Evolutionary conservation across 2,329 filamentous ascomycete genomes (phyloP).

Genomic region (Fusarium tricinctum): DNA sequence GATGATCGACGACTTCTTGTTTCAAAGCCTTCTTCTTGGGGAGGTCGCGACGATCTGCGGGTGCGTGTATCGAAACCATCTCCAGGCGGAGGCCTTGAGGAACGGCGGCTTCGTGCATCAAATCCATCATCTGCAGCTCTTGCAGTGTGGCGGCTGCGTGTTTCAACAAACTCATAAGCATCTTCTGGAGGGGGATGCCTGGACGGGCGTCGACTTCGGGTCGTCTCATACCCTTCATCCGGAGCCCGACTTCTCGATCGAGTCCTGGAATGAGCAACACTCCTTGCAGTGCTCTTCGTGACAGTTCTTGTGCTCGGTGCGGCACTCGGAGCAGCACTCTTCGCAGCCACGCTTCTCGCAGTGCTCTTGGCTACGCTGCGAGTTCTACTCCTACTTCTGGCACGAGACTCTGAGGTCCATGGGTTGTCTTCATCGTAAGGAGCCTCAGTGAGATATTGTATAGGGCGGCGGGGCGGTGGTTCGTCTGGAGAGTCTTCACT

Average conservation of each 20-base stretch:
- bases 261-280: constrained; percentile 40
- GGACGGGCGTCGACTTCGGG: constrained; percentile 57
- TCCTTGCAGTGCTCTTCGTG: constrained; percentile 44
- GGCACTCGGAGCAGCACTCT: constrained; percentile 34
- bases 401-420: constrained; percentile 27
- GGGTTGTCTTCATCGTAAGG: constrained; percentile 41
- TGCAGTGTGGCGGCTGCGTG: constrained; percentile 41
- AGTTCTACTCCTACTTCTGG: constrained; percentile 40
- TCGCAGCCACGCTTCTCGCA: constrained; percentile 34
- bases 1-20: constrained; percentile 57
- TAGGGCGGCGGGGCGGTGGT: constrained; percentile 28
- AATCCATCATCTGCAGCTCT: constrained; percentile 33
- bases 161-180: constrained; percentile 39
- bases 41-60: constrained; percentile 57
- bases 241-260: constrained; percentile 50
- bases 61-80: constrained; percentile 57
- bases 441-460: constrained; percentile 46
- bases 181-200: constrained; percentile 51
- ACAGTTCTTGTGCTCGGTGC: constrained; percentile 40
- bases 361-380: constrained; percentile 39
- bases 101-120: constrained; percentile 38
- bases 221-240: constrained; percentile 53
- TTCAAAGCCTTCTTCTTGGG: constrained; percentile 52
- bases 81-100: constrained; percentile 35
- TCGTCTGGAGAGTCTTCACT: constrained; percentile 45